Base-by-base conservation (phyloP, 495 filamentous ascomycete genomes). In the Penicillium cosmopolitanum region DNA sequence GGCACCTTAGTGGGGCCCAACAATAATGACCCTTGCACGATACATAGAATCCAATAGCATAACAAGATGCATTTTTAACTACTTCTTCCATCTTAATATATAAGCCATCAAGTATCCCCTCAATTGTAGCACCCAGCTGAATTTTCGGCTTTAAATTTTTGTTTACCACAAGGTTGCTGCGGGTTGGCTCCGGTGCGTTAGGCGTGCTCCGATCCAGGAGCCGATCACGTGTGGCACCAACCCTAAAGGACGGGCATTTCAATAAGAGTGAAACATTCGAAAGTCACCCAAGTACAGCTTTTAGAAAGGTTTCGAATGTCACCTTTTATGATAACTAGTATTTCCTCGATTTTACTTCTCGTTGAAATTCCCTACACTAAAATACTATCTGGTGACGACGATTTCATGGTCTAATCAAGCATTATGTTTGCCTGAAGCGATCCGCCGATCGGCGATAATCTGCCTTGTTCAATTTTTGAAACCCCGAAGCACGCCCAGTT, bases 11-110 rank as follows among this genome's bases (percentile, higher is more conserved):
- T 31, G 34, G 57, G 51, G 28, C 28, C 40, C 12, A 50, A 58
- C 53, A 58, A 66, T 69, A 62, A 69, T 69, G 64, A 69, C 47
- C 50, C 46, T 34, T 52, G 46, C 56, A 64, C 53, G 34, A 56
- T 61, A 60, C 52, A 58, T 61, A 60, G 55, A 58, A 13, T 13
- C 42, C 60, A 55, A 60, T 25, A 60, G 36, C 36, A 62, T 54
- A 55, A 57, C 31, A 48, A 11, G 21, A 48, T 48, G 46, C 23
- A 28, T 48, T 25, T 48, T n/a, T 4, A 25, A 23, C 10, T n/a
- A 12, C 12, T 19, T 12, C 10, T 48, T 28, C 23, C 13, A 13
- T n/a, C 7, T 19, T 7, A 44, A 44, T 13, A n/a, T 19, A 2
- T 44, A 44, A 18, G 0, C 5, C 42, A 44, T 38, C 0, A 38